A percentile compares a stretch with the other conserved stretches of the same genome.
Evolutionary conservation across 1,284 basidiomycete species (phyloP).

Genomic region (Trichosporon asahii): DNA sequence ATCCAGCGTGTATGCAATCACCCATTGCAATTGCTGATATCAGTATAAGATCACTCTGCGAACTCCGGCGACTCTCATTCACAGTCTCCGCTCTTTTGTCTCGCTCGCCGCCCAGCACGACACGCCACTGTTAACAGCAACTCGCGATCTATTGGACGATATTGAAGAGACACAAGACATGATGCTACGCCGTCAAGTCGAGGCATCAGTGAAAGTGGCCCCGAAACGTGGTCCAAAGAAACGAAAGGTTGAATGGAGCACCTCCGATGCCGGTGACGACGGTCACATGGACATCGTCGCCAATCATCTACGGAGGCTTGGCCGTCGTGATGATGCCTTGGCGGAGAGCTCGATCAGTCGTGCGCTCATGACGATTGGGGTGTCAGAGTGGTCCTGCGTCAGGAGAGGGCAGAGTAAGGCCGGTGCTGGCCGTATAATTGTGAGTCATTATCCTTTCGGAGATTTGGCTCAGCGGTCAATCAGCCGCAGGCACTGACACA

Average conservation of each 20-base stretch:
- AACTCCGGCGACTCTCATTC: constrained; percentile 14
- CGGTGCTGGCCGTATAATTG: neutral
- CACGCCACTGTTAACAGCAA: constrained; percentile 6
- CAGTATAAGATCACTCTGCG: constrained; percentile 18
- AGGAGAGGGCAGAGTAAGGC: neutral
- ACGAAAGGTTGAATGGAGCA: neutral
- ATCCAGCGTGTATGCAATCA: neutral
- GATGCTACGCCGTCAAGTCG: neutral
- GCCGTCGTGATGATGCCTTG: neutral
- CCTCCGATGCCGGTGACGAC: neutral
- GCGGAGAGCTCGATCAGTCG: neutral
- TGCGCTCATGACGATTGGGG: neutral
- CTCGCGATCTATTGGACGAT: neutral
- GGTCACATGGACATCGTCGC: neutral
- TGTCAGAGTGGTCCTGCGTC: neutral
- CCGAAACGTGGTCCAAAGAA: neutral
- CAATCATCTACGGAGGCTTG: neutral
- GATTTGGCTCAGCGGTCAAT: neutral
- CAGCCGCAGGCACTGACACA: constrained; percentile 2
- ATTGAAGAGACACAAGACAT: constrained; percentile 10
- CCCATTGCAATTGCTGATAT: neutral
- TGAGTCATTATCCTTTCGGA: neutral
- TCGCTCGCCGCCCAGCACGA: constrained; percentile 16
- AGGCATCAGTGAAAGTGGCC: neutral
- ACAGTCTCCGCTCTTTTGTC: constrained; percentile 24